Base-by-base conservation (phyloP, 176 grass and related monocot genomes). In the Elymus sibiricus region DNA sequence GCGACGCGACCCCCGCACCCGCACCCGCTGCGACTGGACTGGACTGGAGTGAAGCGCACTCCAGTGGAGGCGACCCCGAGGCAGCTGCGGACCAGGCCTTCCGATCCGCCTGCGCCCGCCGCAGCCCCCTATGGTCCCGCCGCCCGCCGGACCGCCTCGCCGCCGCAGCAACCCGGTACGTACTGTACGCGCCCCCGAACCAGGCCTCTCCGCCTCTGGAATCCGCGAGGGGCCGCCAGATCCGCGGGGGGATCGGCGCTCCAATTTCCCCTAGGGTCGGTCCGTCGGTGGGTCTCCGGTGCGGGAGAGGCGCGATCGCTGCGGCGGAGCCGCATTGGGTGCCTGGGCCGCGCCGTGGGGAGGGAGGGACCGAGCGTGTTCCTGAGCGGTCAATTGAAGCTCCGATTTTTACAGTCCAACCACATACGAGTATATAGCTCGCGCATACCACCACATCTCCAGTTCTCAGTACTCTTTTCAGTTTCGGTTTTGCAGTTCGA, bases 21-120 rank as follows among this genome's bases (percentile, higher is more conserved):
- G 42, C 66, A 69, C 43, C 37, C 26, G 67, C 67, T 60, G 68
- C 61, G 27, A 80, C 47, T 83, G 69, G 38, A 84, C 38, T 63
- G 79, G 79, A 81, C 58, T 79, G 60, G 51, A 77, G 49, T 38
- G 61, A 69, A 75, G 72, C 27, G 72, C 15, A 75, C 72, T 44
- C 7, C 72, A 75, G 72, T 28, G 72, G 72, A 84, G 70, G 49
- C 32, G 26, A 70, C 17, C 80, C 80, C n/a, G 40, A 82, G 78
- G 64, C 82, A 7, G 58, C 77, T 39, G 40, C 53, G 17, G 53
- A 56, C 53, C 53, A 56, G 53, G 53, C 53, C 51, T 60, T 71
- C 63, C 53, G 53, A 74, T 83, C 82, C 37, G 59, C 37, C 22
- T 11, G 53, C 38, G 5, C 16, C 51, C 46, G 55, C 37, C 69